These are phyloP conservation scores for Alternaria arbusti DNA, from an alignment of 2,329 filamentous ascomycete species.

Conservation along the genomic window DNA sequence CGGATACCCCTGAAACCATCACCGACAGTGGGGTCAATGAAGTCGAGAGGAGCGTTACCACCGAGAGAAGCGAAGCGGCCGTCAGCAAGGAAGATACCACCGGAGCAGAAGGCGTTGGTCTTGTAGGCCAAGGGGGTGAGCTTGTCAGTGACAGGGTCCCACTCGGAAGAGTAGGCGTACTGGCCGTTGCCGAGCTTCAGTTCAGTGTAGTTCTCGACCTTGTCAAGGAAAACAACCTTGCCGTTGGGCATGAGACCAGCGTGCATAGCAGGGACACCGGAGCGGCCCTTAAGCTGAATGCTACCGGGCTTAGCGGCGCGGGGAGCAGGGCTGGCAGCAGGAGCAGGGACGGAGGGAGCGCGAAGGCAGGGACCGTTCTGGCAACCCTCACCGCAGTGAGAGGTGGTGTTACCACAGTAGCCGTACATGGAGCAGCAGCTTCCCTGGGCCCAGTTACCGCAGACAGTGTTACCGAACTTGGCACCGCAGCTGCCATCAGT, in stretches of 20 bases:
- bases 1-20: conserved; percentile 66
- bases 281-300: conserved; percentile 59
- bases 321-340: conserved; percentile 55
- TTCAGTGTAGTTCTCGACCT: conserved; percentile 68
- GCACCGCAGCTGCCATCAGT: conserved; percentile 63
- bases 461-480: conserved; percentile 57
- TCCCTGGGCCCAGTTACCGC: conserved; percentile 60
- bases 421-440: conserved; percentile 65
- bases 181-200: conserved; percentile 60
- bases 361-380: conserved; percentile 59
- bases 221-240: conserved; percentile 66
- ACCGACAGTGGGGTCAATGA: conserved; percentile 63
- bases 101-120: conserved; percentile 68
- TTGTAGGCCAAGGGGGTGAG: conserved; percentile 57
- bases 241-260: conserved; percentile 66
- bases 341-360: conserved; percentile 49
- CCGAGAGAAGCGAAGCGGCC: conserved; percentile 63
- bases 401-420: conserved; percentile 58
- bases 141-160: conserved; percentile 59
- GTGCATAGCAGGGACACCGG: conserved; percentile 69
- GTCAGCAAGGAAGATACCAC: conserved; percentile 64
- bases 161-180: conserved; percentile 67
- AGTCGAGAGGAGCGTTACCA: conserved; percentile 63
- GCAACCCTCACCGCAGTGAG: conserved; percentile 64
- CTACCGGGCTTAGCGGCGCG: conserved; percentile 53